Evolutionary conservation across 2,329 filamentous ascomycete species (phyloP).

Genomic region (Venturia oleaginea): DNA sequence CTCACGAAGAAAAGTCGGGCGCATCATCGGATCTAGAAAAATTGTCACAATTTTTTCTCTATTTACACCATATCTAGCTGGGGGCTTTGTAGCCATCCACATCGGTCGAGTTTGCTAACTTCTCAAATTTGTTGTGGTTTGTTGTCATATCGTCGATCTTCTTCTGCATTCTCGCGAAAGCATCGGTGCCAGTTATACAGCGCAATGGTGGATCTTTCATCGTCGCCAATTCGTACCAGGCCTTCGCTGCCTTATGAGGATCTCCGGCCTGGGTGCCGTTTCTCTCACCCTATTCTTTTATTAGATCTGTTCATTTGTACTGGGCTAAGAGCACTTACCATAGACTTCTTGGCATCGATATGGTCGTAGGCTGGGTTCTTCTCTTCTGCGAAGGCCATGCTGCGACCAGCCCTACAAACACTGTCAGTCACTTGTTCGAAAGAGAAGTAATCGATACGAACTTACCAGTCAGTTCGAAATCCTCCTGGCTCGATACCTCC

Average conservation of each 20-base stretch:
- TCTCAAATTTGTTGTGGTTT: conserved; percentile 42
- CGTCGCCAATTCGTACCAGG: conserved; percentile 46
- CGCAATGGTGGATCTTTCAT: conserved; percentile 45
- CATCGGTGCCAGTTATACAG: conserved; percentile 45
- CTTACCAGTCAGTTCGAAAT: conserved; percentile 35
- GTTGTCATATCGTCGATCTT: conserved; percentile 44
- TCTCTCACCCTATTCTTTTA: conserved; percentile 19
- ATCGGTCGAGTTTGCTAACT: conserved; percentile 41
- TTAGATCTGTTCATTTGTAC: not conserved
- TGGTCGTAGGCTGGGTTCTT: conserved; percentile 40
- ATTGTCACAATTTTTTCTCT: not conserved
- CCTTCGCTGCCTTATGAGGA: conserved; percentile 39
- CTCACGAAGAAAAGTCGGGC: not conserved
- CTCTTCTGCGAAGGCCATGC: conserved; percentile 38
- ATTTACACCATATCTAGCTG: not conserved
- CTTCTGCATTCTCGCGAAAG: conserved; percentile 37
- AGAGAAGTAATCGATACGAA: conserved; percentile 15
- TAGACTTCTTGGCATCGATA: conserved; percentile 34
- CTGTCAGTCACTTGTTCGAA: not conserved
- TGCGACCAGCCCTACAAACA: conserved; percentile 25
- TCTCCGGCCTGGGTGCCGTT: conserved; percentile 42
- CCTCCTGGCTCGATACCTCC: conserved; percentile 24
- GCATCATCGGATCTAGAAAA: no score
- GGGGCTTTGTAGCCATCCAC: conserved; percentile 30
- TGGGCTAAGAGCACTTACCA: conserved; percentile 17